Base-by-base conservation (phyloP, 116 monocot genomes). In the Dioscorea cayenensis region DNA sequence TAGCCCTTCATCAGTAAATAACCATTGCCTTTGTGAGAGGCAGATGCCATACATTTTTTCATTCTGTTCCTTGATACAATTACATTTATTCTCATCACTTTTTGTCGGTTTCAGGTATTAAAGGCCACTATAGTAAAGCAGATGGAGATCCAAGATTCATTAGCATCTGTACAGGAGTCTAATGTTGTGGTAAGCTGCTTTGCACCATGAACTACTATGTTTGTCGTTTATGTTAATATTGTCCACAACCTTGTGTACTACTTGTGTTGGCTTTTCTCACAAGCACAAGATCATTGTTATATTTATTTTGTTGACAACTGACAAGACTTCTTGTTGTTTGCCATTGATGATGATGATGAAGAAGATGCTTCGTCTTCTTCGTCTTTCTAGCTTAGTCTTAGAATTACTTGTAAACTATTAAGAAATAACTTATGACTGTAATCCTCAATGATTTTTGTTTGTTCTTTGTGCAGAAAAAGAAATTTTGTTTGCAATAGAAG, bases 71-170 rank as follows among this genome's bases (percentile, higher is more conserved):
- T 18, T 19, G 16, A 4, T 62, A 11, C 62, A 62, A 8, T 23
- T 59, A 14, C 4, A 2, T 62, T 23, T 62, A 22, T 62, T 62
- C 25, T 21, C 9, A 21, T 62, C 11, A 27, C 8, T 1, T 21
- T 20, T 27, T 62, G 25, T 23, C 5, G 2, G 21, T 69, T 25
- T 69, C 69, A 69, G 69, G 51, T 69, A 27, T 55, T 69, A 51
- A 48, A 69, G 19, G 50, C 69, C 4, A 28, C 69, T 11, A 19
- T 69, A 11, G n/a, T 69, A 2, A 69, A 69, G 69, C 69, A 69
- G 49, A 8, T 69, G 11, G 69, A 69, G 52, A 50, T 69, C 11
- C 17, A 13, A 50, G 52, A 69, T 14, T 12, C 69, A 49, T 16
- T 69, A 69, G 51, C 16, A 17, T 7, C 52, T 69, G 28, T 69